A percentile compares a stretch with the other conserved stretches of the same genome.
Conservation (phyloP, 495 filamentous ascomycete genomes). For the Clohesyomyces aquaticus region DNA sequence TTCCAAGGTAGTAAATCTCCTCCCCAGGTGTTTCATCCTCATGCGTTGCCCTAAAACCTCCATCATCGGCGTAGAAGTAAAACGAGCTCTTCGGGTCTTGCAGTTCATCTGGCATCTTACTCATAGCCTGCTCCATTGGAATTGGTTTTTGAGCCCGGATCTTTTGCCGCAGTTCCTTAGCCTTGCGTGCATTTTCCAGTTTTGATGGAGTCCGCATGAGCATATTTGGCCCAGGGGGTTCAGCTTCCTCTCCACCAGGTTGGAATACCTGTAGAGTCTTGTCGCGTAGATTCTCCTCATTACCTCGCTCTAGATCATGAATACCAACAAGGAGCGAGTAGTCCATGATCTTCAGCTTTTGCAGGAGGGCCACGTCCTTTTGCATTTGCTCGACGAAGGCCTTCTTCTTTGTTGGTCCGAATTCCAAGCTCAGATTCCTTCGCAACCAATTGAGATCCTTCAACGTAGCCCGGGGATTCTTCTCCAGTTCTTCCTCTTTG, state of each 20-base stretch:
- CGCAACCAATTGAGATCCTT: constrained; percentile 98
- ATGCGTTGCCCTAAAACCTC: constrained; percentile 90
- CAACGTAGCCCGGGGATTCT: constrained; percentile 88
- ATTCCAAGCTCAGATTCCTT: constrained; percentile 79
- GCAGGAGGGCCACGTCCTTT: constrained; percentile 80
- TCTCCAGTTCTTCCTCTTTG: constrained; percentile 81
- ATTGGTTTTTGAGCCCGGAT: constrained; percentile 92
- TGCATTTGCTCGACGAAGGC: constrained; percentile 87
- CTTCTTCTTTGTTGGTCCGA: constrained; percentile 83
- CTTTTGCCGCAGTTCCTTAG: constrained; percentile 85
- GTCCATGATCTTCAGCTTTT: constrained; percentile 95
- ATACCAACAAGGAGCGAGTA: constrained; percentile 96
- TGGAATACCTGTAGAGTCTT: constrained; percentile 96
- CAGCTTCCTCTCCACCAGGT: constrained; percentile 72
- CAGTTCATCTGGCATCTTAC: constrained; percentile 87
- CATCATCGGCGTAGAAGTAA: constrained; percentile 91
- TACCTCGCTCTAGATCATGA: constrained; percentile 84
- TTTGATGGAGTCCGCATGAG: constrained; percentile 93
- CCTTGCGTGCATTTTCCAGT: constrained; percentile 88
- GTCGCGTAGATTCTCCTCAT: constrained; percentile 92
- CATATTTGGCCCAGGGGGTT: constrained; percentile 57
- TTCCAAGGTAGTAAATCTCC: constrained; percentile 95
- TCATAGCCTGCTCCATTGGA: constrained; percentile 78
- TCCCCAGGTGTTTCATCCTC: constrained; percentile 83
- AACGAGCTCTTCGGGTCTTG: constrained; percentile 67